Conservation (phyloP, 331 rosid genomes). For the Prunus yedoensis region DNA sequence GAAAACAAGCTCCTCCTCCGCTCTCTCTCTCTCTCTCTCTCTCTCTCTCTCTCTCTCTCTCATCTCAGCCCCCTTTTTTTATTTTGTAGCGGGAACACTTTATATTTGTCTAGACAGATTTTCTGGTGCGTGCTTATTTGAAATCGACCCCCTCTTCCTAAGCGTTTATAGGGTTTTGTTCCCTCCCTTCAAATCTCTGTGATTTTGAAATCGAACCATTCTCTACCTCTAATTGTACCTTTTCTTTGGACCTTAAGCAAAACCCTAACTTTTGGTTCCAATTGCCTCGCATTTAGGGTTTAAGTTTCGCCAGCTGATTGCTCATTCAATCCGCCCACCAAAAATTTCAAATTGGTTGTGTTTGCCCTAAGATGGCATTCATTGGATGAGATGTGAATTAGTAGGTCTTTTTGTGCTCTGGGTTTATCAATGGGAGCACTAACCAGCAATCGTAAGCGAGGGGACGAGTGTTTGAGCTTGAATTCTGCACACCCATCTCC, state of each 20-base stretch:
- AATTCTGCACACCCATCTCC: constrained; percentile 36
- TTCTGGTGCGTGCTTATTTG: not conserved
- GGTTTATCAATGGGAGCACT: constrained; percentile 60
- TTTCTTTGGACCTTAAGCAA: not conserved
- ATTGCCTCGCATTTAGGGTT: constrained; percentile 36
- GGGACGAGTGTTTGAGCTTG: constrained; percentile 43
- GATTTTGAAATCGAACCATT: not conserved
- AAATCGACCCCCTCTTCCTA: no score
- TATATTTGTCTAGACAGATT: not conserved
- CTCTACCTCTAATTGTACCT: not conserved
- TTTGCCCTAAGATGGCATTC: no score
- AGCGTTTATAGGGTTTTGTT: constrained; percentile 6
- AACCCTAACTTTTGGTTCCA: not conserved
- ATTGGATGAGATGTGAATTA: constrained; percentile 25
- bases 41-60: no score
- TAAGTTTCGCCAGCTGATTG: constrained; percentile 1
- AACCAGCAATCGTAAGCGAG: constrained; percentile 67
- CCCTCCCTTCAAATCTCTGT: not conserved
- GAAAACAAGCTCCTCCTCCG: not conserved
- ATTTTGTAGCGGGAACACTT: not conserved
- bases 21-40: no score
- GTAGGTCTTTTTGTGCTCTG: constrained; percentile 26
- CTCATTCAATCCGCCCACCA: not conserved
- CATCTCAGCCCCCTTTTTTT: no score
- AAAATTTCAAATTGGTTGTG: no score